A percentile compares a stretch with the other conserved stretches of the same genome.
Evolutionary conservation across 192 early-diverging fungal genomes (phyloP).

Genomic region (Entomortierella parvispora): DNA sequence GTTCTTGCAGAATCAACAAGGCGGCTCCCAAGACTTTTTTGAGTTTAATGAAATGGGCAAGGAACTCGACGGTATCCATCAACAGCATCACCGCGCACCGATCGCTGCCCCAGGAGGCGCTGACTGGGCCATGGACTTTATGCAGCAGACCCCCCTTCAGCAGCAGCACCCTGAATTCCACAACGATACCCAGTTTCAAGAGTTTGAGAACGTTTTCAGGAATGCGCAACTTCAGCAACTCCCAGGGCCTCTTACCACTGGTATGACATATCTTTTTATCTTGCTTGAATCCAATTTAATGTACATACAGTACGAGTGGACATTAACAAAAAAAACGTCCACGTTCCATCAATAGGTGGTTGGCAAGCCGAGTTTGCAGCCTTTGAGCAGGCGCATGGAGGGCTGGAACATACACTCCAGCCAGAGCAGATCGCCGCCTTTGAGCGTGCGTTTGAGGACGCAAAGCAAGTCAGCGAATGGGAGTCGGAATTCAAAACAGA

Average conservation of each 20-base stretch:
- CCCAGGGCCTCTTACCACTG: conserved; percentile 52
- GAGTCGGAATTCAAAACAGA: conserved; percentile 69
- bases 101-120: conserved; percentile 22
- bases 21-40: conserved; percentile 57
- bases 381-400: conserved; percentile 71
- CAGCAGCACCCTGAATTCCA: conserved; percentile 47
- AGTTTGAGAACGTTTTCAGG: conserved; percentile 57
- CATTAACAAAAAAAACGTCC: no score
- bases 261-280: no score
- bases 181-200: conserved; percentile 51
- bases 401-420: conserved; percentile 44
- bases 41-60: conserved; percentile 76
- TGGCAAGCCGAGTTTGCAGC: conserved; percentile 62
- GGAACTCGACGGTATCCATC: conserved; percentile 71
- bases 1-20: conserved; percentile 57
- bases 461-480: conserved; percentile 66
- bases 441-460: conserved; percentile 74
- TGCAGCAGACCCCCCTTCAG: conserved; percentile 38
- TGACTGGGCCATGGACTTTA: conserved; percentile 81
- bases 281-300: no score
- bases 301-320: no score
- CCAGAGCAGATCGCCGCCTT: conserved; percentile 71
- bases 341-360: conserved; percentile 7
- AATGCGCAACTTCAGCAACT: conserved; percentile 50
- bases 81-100: conserved; percentile 27